phyloP scores from a whole-genome alignment of 2,329 filamentous ascomycete species.

The Fusarium mangiferae region DNA sequence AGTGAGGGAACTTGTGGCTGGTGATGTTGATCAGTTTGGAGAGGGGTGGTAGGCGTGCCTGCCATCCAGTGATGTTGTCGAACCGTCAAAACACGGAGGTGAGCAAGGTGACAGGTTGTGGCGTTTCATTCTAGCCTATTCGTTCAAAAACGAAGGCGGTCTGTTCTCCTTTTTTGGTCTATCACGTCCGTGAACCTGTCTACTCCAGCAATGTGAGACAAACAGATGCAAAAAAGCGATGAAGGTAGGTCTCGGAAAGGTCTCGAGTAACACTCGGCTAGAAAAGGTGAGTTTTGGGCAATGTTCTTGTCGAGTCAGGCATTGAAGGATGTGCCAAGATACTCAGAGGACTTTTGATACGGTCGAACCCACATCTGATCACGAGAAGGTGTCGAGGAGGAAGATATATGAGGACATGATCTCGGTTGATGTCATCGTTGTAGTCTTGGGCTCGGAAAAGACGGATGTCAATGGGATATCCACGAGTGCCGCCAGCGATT shows the following conservation, averaged over 20 bases:
- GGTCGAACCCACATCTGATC: conserved; percentile 4
- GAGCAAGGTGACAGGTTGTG: conserved; percentile 20
- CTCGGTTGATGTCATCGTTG: not conserved
- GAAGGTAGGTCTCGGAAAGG: not conserved
- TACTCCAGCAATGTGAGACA: not conserved
- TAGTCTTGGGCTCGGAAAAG: conserved; percentile 10
- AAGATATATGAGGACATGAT: not conserved
- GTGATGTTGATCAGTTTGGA: conserved; percentile 19
- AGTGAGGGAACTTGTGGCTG: conserved; percentile 19
- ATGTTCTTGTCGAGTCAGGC: not conserved
- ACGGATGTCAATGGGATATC: not conserved
- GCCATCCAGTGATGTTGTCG: conserved; percentile 7
- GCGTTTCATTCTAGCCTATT: conserved; percentile 17
- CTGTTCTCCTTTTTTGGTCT: not conserved
- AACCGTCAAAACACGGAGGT: not conserved
- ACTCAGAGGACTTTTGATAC: conserved; percentile 13
- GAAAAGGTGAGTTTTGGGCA: not conserved
- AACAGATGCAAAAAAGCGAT: not conserved
- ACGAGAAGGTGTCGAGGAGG: not conserved
- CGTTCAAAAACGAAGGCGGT: conserved; percentile 5
- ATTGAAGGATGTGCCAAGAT: not conserved
- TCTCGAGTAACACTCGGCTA: conserved; percentile 6
- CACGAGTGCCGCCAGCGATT: not conserved
- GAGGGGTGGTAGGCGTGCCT: conserved; percentile 19
- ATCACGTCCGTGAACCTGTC: not conserved